Percentiles rank a stretch among this genome's conserved stretches.
Evolutionary conservation across 306 rosid species (phyloP).

Genomic region (Adenanthera pavonina): DNA sequence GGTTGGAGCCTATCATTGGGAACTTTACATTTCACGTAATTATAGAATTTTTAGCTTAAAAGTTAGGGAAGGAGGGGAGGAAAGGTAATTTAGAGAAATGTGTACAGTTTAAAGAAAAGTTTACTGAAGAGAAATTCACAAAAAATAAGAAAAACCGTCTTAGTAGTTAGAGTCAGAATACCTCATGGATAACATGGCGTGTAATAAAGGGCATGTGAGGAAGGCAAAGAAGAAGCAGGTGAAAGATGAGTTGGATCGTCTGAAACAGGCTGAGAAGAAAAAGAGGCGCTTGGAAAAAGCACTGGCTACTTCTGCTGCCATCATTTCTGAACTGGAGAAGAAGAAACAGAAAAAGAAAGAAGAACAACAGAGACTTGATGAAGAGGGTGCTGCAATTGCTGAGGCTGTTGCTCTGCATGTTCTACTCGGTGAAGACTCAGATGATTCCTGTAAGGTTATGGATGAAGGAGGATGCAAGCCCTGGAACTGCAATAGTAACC

Average conservation of each 20-base stretch:
- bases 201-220: conserved; percentile 82
- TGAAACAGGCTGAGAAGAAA: conserved; percentile 96
- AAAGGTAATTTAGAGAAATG: conserved; percentile 58
- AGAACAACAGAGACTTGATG: conserved; percentile 97
- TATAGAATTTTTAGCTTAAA: conserved; percentile 53
- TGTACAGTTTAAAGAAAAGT: conserved; percentile 57
- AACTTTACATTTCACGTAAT: conserved; percentile 50
- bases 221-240: conserved; percentile 95
- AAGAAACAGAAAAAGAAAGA: conserved; percentile 96
- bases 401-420: conserved; percentile 98
- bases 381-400: conserved; percentile 98
- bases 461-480: conserved; percentile 55
- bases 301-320: conserved; percentile 98
- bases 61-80: conserved; percentile 45
- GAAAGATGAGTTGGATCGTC: conserved; percentile 95
- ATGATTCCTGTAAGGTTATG: conserved; percentile 64
- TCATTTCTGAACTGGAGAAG: conserved; percentile 94
- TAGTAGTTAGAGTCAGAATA: conserved; percentile 51
- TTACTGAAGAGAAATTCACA: conserved; percentile 49
- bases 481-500: conserved; percentile 61
- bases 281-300: conserved; percentile 98
- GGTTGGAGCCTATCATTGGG: conserved; percentile 47
- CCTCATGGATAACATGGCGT: conserved; percentile 75
- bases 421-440: conserved; percentile 83
- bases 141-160: conserved; percentile 27